phyloP scores from a whole-genome alignment of 1,284 basidiomycete species.

The Trichosporon inkin region DNA sequence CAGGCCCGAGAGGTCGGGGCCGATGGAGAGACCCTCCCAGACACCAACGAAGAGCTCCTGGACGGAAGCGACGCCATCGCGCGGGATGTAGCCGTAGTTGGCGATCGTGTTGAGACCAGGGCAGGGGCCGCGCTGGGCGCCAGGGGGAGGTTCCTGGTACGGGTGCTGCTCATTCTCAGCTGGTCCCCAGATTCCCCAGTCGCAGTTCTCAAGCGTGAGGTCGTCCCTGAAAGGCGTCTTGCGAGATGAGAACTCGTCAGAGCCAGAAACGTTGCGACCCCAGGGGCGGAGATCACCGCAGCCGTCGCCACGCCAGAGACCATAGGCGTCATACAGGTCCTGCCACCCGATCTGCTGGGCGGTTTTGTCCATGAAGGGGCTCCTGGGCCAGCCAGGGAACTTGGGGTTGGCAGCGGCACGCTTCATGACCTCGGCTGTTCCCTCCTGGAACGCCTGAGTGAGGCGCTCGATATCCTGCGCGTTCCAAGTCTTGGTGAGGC shows the following conservation, averaged over 20 bases:
- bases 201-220: constrained; percentile 7
- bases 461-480: neutral
- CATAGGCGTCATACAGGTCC: neutral
- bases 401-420: constrained; percentile 5
- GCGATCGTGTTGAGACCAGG: constrained; percentile 45
- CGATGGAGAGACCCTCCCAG: constrained; percentile 12
- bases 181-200: constrained; percentile 11
- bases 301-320: neutral
- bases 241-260: neutral
- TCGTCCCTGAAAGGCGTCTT: constrained; percentile 8
- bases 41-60: constrained; percentile 23
- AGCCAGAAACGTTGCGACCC: neutral
- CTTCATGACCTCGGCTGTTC: neutral
- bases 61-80: constrained; percentile 36
- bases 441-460: neutral
- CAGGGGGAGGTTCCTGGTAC: constrained; percentile 24
- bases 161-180: constrained; percentile 25
- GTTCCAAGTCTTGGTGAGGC: constrained; percentile 9
- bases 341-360: neutral
- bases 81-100: constrained; percentile 33
- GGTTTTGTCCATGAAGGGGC: neutral
- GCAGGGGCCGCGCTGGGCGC: constrained; percentile 35
- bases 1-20: constrained; percentile 12
- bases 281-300: constrained; percentile 3
- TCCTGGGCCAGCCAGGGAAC: constrained; percentile 6